Conservation (phyloP, 331 rosid genomes). For the Malus hybrid region DNA sequence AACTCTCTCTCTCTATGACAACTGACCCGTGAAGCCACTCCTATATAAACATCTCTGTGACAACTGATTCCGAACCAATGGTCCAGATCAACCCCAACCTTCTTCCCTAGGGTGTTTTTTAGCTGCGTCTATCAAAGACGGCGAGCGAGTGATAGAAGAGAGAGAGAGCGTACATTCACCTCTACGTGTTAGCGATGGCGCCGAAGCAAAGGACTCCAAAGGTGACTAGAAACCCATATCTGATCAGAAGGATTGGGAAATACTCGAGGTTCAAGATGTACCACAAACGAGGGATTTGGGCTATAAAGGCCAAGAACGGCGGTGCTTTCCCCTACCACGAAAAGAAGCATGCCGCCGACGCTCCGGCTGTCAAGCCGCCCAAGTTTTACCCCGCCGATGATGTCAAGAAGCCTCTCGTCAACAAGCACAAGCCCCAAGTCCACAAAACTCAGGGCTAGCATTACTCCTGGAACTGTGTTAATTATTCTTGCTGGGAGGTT, state of each 20-base stretch:
- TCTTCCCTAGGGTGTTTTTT: neutral
- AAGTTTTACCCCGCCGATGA: constrained; percentile 42
- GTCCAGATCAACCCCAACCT: too few relatives aligned
- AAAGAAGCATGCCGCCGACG: constrained; percentile 34
- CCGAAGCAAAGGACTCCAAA: constrained; percentile 27
- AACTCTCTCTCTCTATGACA: too few relatives aligned
- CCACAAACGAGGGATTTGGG: constrained; percentile 69
- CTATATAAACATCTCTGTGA: too few relatives aligned
- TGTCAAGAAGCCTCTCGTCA: constrained; percentile 18
- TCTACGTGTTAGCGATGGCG: constrained; percentile 27
- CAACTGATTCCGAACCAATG: too few relatives aligned
- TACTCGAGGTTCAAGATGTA: constrained; percentile 59
- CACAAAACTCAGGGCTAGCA: constrained; percentile 42
- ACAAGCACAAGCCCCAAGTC: constrained; percentile 21
- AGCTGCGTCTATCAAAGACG: neutral
- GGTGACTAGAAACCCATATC: constrained; percentile 51
- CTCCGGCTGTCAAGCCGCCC: constrained; percentile 35
- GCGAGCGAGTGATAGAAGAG: neutral
- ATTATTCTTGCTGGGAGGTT: constrained; percentile 64
- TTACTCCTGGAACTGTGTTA: constrained; percentile 3
- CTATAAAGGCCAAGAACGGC: constrained; percentile 66
- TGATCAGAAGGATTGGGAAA: constrained; percentile 52
- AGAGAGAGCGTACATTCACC: neutral
- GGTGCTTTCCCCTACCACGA: constrained; percentile 55
- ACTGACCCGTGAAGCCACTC: too few relatives aligned